Percentiles rank a stretch among this genome's conserved stretches.
phyloP scores from a whole-genome alignment of 2,329 filamentous ascomycete genomes.

The Endothia cerciana region DNA sequence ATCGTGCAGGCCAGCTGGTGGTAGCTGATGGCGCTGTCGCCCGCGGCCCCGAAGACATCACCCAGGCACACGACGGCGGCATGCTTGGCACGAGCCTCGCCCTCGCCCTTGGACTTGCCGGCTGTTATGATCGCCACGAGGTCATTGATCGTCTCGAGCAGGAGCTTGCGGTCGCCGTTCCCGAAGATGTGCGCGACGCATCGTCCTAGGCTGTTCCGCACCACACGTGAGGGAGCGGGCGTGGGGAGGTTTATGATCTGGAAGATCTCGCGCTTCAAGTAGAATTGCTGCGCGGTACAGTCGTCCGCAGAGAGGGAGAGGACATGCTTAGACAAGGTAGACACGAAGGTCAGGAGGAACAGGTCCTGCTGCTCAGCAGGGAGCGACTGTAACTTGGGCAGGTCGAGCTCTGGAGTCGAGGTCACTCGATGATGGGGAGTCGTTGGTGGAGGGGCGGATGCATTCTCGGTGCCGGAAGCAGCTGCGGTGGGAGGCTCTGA shows the following conservation, averaged over 20 bases:
- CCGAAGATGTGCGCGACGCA: conserved; percentile 83
- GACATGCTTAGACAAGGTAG: conserved; percentile 81
- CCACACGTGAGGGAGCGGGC: conserved; percentile 82
- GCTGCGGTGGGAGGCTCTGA: conserved; percentile 29
- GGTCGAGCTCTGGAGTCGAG: conserved; percentile 76
- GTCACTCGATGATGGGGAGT: conserved; percentile 35
- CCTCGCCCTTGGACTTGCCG: conserved; percentile 75
- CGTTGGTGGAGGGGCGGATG: conserved; percentile 34
- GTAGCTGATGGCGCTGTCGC: conserved; percentile 87
- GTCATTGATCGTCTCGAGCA: conserved; percentile 95
- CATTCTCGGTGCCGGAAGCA: conserved; percentile 37
- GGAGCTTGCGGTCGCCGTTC: conserved; percentile 84
- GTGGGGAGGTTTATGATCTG: conserved; percentile 84
- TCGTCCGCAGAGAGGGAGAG: conserved; percentile 74
- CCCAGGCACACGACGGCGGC: conserved; percentile 86
- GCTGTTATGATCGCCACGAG: conserved; percentile 72
- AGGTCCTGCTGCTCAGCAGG: conserved; percentile 95
- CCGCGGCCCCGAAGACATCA: conserved; percentile 87
- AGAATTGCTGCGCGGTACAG: conserved; percentile 85
- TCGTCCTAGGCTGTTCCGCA: conserved; percentile 85
- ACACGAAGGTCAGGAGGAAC: conserved; percentile 87
- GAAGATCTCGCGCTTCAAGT: conserved; percentile 91
- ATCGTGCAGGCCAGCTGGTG: conserved; percentile 74
- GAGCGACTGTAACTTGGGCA: conserved; percentile 85
- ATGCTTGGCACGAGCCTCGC: conserved; percentile 79